These are phyloP conservation scores for Neurospora africana DNA, from an alignment of 495 filamentous ascomycete genomes.

Conservation along the genomic window DNA sequence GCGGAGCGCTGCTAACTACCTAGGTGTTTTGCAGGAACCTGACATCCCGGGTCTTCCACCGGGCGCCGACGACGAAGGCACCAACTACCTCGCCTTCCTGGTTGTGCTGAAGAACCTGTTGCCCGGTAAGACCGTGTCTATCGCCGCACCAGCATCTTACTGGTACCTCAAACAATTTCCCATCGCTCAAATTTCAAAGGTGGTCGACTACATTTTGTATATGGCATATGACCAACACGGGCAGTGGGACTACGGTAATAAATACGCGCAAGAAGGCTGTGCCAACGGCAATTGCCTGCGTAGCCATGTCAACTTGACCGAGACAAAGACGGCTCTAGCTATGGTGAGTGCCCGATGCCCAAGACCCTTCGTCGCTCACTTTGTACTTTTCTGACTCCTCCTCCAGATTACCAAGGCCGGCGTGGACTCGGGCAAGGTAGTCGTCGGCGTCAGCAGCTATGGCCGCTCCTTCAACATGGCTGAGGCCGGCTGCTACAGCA, in stretches of 20 bases:
- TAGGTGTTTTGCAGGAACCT: constrained; percentile 8
- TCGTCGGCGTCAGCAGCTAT: constrained; percentile 28
- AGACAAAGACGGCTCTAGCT: constrained; percentile 26
- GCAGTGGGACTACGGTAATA: constrained; percentile 12
- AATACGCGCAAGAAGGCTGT: constrained; percentile 19
- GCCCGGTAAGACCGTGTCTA: constrained; percentile 16
- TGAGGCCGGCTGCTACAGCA: constrained; percentile 1
- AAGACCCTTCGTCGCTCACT: not conserved
- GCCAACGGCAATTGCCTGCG: constrained; percentile 28
- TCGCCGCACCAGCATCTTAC: constrained; percentile 22
- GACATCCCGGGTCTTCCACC: constrained; percentile 19
- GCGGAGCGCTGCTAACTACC: not conserved
- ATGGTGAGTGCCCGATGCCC: constrained; percentile 14
- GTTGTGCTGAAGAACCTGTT: constrained; percentile 4
- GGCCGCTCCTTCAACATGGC: constrained; percentile 27
- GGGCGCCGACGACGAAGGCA: constrained; percentile 8
- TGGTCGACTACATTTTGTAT: constrained; percentile 23
- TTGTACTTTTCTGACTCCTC: not conserved
- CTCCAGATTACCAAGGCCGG: constrained; percentile 37
- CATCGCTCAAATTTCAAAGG: constrained; percentile 15
- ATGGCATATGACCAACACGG: constrained; percentile 25
- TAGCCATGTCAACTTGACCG: constrained; percentile 33
- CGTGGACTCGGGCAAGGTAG: constrained; percentile 28
- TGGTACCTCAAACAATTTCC: constrained; percentile 22
- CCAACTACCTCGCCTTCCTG: constrained; percentile 17